Evolutionary conservation across 768 basidiomycete species (phyloP).

Genomic region (Glaciozyma antarctica): DNA sequence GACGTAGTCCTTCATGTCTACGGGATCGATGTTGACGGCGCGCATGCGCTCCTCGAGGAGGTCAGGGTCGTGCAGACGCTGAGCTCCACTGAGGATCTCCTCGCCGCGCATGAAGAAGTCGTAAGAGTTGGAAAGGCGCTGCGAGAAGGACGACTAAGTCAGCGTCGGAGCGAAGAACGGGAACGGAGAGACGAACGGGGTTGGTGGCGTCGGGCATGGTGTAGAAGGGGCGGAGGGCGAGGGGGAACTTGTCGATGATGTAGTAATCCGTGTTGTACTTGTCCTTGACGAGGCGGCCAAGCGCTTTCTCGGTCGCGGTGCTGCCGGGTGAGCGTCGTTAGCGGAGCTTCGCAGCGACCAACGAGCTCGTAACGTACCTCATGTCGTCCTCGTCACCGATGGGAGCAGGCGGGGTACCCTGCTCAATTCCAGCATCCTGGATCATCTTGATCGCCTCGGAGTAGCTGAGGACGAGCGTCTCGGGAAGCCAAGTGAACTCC

Average conservation of each 20-base stretch:
- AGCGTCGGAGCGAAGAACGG: background rate
- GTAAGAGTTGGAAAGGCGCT: slow-evolving; percentile 93
- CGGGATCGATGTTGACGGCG: slow-evolving; percentile 77
- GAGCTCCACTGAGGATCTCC: slow-evolving; percentile 95
- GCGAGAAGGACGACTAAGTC: background rate
- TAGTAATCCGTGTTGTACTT: slow-evolving; percentile 98
- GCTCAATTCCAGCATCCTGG: slow-evolving; percentile 69
- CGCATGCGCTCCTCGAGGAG: slow-evolving; percentile 78
- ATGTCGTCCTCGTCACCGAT: slow-evolving; percentile 78
- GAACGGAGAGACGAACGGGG: slow-evolving; percentile 47
- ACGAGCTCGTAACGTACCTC: slow-evolving; percentile 36
- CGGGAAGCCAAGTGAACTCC: slow-evolving; percentile 87
- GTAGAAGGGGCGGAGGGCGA: slow-evolving; percentile 92
- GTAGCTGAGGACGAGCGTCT: slow-evolving; percentile 76
- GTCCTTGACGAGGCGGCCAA: slow-evolving; percentile 76
- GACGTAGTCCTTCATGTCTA: slow-evolving; percentile 75
- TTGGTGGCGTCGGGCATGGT: slow-evolving; percentile 96
- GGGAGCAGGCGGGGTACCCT: slow-evolving; percentile 35
- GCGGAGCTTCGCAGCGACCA: background rate
- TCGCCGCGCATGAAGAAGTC: slow-evolving; percentile 99
- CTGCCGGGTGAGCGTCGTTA: slow-evolving; percentile 41
- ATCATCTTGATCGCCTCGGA: slow-evolving; percentile 78
- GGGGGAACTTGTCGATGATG: slow-evolving; percentile 98
- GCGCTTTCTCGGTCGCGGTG: slow-evolving; percentile 89
- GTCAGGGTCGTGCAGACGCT: slow-evolving; percentile 85